Evolutionary conservation across 2,329 filamentous ascomycete genomes (phyloP), one percentile per base, ranked within the genome.

Genomic region (Sclerotinia sclerotiorum): DNA sequence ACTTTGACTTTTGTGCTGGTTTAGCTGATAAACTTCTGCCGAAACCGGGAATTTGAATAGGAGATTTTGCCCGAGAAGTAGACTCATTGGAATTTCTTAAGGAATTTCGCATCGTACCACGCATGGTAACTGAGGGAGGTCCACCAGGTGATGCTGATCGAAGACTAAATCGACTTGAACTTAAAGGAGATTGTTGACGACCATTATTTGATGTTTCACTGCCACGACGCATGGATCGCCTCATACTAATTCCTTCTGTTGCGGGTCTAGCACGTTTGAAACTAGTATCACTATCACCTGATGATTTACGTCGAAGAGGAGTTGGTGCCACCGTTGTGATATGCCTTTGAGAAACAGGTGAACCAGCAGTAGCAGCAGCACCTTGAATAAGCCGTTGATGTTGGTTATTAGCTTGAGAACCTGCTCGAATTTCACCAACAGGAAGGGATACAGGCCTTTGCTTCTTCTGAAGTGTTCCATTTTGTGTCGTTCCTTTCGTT

Each of bases 271-370:
- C 79, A 39, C 92, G 89, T 75, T 87, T 90, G 81, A 97, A 97
- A 77, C 92, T 97, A 79, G 91, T 97, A 56, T 92, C 89, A 74
- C 90, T 92, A 39, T 85, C 88, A 72, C 88, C 87, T 0, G 89
- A 91, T 24, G 81, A 82, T 13, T 81, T 84, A 2, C 88, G 84
- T 68, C 81, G 80, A 11, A 87, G 78, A 6, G 75, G 73, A 17
- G 82, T 72, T 15, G 69, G 67, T 48, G 67, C 57, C 10, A 46
- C n/a, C 4, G 11, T 11, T 68, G 63, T 29, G 70, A 66, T 27
- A 66, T 60, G 49, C 55, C 67, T 65, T 64, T 69, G 55, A 15
- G 10, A 35, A 35, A 58, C 60, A 8, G 69, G 69, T 13, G 70
- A 67, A 35, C 72, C 39, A 24, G 71, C 71, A 29, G 71, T 68